Percentiles rank a stretch among this genome's conserved stretches.
These are phyloP conservation scores for Hibiscus trionum DNA, from an alignment of 345 rosid genomes.

Conservation along the genomic window DNA sequence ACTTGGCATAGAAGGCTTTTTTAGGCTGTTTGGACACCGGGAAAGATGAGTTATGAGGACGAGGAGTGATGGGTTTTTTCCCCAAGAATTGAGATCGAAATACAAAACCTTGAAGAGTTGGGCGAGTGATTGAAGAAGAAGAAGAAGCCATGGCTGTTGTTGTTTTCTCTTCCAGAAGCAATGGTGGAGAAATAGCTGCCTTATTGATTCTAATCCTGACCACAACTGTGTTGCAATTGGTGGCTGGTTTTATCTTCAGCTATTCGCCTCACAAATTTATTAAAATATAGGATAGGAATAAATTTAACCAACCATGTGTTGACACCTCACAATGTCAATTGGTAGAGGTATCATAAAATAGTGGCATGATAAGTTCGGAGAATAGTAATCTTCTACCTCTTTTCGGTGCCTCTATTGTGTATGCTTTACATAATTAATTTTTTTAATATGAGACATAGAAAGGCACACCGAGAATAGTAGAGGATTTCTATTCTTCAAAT, in stretches of 20 bases:
- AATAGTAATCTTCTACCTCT: no score
- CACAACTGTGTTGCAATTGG: constrained; percentile 15
- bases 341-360: background rate
- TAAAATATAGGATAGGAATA: background rate
- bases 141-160: constrained; percentile 39
- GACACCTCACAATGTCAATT: background rate
- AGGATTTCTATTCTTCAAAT: background rate
- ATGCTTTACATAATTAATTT: no score
- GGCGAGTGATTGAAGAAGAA: constrained; percentile 49
- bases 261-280: background rate
- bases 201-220: constrained; percentile 9
- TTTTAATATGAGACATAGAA: no score
- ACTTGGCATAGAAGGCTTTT: constrained; percentile 35
- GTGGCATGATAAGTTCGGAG: background rate
- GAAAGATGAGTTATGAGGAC: constrained; percentile 26
- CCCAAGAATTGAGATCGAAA: constrained; percentile 40
- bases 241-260: constrained; percentile 14
- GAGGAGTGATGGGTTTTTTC: constrained; percentile 18
- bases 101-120: constrained; percentile 30
- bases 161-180: background rate
- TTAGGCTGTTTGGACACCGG: constrained; percentile 22
- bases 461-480: no score
- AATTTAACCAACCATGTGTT: background rate
- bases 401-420: no score
- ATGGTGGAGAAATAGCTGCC: background rate